Percentiles rank a stretch among this genome's conserved stretches.
phyloP scores from a whole-genome alignment of 2,329 filamentous ascomycete genomes.

The Botryosphaeria dothidea region DNA sequence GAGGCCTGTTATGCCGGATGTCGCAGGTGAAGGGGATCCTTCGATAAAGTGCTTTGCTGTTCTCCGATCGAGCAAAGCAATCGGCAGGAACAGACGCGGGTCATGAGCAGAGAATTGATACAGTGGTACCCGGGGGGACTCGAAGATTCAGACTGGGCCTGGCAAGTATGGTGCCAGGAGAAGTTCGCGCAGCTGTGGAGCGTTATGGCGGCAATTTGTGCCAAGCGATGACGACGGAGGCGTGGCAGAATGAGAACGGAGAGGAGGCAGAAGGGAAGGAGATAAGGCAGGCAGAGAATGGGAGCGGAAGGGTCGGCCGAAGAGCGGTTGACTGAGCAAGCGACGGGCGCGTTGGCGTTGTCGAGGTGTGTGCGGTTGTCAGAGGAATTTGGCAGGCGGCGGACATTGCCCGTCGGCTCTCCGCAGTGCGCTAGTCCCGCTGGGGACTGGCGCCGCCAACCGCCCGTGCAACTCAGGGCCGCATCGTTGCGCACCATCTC shows the following conservation, averaged over 20 bases:
- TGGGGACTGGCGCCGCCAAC: not conserved
- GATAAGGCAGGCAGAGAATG: not conserved
- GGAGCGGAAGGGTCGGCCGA: not conserved
- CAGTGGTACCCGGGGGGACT: not conserved
- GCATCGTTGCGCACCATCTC: not conserved
- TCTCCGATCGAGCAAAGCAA: not conserved
- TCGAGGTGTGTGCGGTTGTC: no score
- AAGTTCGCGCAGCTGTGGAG: no score
- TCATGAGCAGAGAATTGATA: not conserved
- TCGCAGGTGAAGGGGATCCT: not conserved
- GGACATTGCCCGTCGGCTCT: slow-evolving; percentile 13
- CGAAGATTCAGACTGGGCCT: no score
- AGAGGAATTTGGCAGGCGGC: not conserved
- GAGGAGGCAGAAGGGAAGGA: not conserved
- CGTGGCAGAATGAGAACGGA: not conserved
- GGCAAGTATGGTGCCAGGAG: no score
- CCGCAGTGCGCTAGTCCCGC: not conserved
- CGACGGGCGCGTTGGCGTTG: no score
- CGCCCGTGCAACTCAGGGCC: not conserved
- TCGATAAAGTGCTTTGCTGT: not conserved
- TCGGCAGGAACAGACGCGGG: not conserved
- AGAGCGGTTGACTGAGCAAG: not conserved
- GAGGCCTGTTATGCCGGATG: not conserved
- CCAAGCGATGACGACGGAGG: not conserved
- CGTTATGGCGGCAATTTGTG: no score